phyloP scores from a whole-genome alignment of 345 rosid species.

The Arabis alpina region DNA sequence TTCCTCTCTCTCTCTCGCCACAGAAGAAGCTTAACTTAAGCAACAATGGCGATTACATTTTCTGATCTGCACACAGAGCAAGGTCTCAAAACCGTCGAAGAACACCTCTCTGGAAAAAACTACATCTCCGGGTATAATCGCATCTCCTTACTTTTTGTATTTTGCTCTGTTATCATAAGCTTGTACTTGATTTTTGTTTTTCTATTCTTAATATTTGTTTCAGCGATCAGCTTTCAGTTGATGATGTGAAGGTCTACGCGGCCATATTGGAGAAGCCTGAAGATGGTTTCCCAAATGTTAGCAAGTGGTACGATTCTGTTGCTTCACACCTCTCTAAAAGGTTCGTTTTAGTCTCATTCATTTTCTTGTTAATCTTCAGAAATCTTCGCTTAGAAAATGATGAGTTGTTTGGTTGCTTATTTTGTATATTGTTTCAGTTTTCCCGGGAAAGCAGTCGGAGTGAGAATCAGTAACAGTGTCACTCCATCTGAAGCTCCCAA shows the following conservation, averaged over 20 bases:
- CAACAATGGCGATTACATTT: slow-evolving; percentile 66
- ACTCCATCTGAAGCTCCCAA: slow-evolving; percentile 42
- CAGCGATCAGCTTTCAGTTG: slow-evolving; percentile 59
- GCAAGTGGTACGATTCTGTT: slow-evolving; percentile 76
- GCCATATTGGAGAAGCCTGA: slow-evolving; percentile 68
- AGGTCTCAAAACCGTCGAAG: slow-evolving; percentile 77
- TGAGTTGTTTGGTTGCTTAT: background rate
- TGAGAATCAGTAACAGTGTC: slow-evolving; percentile 56
- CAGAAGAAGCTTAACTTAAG: background rate
- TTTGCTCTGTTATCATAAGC: too few species aligned
- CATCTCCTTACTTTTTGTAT: background rate
- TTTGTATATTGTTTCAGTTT: slow-evolving; percentile 53
- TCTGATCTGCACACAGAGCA: slow-evolving; percentile 78
- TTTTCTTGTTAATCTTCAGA: background rate
- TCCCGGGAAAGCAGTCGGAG: slow-evolving; percentile 79
- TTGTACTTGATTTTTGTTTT: background rate
- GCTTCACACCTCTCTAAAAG: slow-evolving; percentile 64
- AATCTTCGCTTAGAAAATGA: background rate
- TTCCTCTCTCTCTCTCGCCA: too few species aligned
- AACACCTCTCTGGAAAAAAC: slow-evolving; percentile 66
- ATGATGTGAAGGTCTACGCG: slow-evolving; percentile 82
- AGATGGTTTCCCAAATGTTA: slow-evolving; percentile 58
- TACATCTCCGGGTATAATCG: slow-evolving; percentile 64
- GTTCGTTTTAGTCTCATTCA: slow-evolving; percentile 38
- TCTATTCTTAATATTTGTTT: too few species aligned